Percentiles rank a stretch among this genome's conserved stretches.
Evolutionary conservation across 2,329 filamentous ascomycete species (phyloP).

Genomic region (Aspergillus ochraceoroseus): DNA sequence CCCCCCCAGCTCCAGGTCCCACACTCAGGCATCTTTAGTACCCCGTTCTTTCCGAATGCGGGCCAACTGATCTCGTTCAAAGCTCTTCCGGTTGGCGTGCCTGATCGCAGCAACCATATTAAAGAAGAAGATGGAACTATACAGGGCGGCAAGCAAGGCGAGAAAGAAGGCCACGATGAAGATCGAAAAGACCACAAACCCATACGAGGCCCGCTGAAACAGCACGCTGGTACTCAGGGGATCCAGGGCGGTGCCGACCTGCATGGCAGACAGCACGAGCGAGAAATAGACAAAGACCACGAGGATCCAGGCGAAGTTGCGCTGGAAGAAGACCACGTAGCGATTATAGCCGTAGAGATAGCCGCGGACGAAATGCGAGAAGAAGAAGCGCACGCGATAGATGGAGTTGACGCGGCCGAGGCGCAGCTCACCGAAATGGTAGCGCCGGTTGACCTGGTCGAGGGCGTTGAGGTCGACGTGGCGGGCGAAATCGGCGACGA

Average conservation of each 20-base stretch:
- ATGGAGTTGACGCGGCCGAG: slow-evolving; percentile 45
- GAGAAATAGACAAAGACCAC: slow-evolving; percentile 43
- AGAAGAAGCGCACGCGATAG: slow-evolving; percentile 34
- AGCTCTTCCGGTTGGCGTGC: too few relatives aligned
- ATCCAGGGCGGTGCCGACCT: slow-evolving; percentile 31
- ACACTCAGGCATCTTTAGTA: too few relatives aligned
- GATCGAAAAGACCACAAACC: not conserved
- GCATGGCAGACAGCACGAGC: slow-evolving; percentile 49
- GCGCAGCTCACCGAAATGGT: slow-evolving; percentile 45
- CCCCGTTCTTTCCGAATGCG: too few relatives aligned
- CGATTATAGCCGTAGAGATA: slow-evolving; percentile 30
- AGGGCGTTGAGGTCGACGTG: slow-evolving; percentile 29
- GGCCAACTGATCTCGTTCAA: too few relatives aligned
- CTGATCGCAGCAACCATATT: too few relatives aligned
- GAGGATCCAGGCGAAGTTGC: slow-evolving; percentile 44
- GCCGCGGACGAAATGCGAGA: slow-evolving; percentile 21
- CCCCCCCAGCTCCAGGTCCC: too few relatives aligned
- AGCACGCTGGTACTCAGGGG: not conserved
- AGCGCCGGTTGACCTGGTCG: slow-evolving; percentile 36
- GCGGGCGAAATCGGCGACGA: slow-evolving; percentile 32
- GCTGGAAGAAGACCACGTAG: slow-evolving; percentile 43
- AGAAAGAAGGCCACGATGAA: too few relatives aligned
- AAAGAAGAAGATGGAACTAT: too few relatives aligned
- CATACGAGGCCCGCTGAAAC: not conserved
- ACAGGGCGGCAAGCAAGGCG: too few relatives aligned